A percentile compares a stretch with the other conserved stretches of the same genome.
Conservation (phyloP, 2,329 filamentous ascomycete genomes). For the Arthrobotrys sinensis region DNA sequence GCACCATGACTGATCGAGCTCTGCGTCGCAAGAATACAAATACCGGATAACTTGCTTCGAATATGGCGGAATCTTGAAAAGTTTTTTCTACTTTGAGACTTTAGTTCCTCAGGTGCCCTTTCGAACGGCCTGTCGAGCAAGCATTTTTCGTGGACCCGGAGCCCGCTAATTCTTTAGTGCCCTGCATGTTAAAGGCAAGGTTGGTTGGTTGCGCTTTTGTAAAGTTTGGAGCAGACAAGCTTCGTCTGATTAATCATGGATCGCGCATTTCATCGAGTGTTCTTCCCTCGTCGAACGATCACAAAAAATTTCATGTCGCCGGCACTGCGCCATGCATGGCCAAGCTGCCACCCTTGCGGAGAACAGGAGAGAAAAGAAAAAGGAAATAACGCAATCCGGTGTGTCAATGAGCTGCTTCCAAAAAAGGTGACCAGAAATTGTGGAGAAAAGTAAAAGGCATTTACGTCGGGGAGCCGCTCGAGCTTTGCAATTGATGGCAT, state of each 20-base stretch:
- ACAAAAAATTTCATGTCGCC: constrained; percentile 41
- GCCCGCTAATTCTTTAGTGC: constrained; percentile 47
- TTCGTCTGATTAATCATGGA: constrained; percentile 55
- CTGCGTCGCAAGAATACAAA: constrained; percentile 55
- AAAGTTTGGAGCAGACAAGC: constrained; percentile 24
- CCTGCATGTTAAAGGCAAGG: constrained; percentile 50
- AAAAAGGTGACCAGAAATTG: constrained; percentile 43
- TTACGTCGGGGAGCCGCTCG: constrained; percentile 48
- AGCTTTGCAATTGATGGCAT: constrained; percentile 21
- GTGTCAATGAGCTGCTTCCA: constrained; percentile 48
- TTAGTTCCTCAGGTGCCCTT: constrained; percentile 40
- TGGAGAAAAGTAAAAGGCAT: constrained; percentile 49
- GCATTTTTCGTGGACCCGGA: constrained; percentile 40
- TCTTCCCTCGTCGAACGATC: constrained; percentile 4
- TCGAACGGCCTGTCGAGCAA: constrained; percentile 19
- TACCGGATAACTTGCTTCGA: constrained; percentile 36
- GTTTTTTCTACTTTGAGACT: constrained; percentile 38
- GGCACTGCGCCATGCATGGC: constrained; percentile 35
- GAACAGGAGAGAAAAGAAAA: constrained; percentile 40
- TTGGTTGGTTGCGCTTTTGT: constrained; percentile 57
- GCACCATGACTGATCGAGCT: constrained; percentile 43
- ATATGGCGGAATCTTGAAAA: constrained; percentile 43
- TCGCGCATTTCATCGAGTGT: constrained; percentile 27
- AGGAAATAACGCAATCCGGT: constrained; percentile 61
- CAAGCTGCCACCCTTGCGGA: constrained; percentile 44